These are phyloP conservation scores for Toxoplasma gondii DNA, from an alignment of 169 alveolate genomes.

Conservation along the genomic window DNA sequence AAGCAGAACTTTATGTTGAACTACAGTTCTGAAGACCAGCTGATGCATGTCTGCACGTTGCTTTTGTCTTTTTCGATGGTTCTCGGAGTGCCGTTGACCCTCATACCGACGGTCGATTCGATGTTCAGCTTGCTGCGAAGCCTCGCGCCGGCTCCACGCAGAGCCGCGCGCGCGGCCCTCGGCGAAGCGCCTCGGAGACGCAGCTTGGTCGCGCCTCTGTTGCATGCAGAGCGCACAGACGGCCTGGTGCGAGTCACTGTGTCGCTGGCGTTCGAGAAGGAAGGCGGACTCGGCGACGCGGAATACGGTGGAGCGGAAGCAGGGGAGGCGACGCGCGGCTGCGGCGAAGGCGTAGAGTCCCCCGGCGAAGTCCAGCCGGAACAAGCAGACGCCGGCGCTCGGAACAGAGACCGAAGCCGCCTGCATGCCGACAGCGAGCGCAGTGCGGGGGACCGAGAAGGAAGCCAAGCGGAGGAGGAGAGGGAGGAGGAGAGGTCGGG, in stretches of 20 bases:
- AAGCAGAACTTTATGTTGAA: conserved; percentile 15
- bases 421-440: background rate
- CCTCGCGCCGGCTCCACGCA: background rate
- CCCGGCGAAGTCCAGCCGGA: background rate
- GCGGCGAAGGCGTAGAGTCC: background rate
- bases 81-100: conserved; percentile 17
- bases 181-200: background rate
- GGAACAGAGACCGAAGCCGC: background rate
- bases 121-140: background rate
- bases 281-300: background rate
- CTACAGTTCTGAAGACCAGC: background rate
- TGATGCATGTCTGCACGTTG: conserved; percentile 24
- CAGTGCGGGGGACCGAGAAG: background rate
- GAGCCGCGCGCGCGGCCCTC: background rate
- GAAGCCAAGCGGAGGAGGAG: background rate
- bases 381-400: background rate
- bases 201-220: background rate
- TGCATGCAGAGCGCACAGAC: background rate
- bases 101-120: conserved; percentile 15
- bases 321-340: background rate
- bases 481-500: background rate
- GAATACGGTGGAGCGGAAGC: background rate
- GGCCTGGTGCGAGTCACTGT: background rate
- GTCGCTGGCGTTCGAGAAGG: background rate
- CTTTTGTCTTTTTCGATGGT: background rate